Evolutionary conservation across 176 grass and related monocot genomes (phyloP).

Genomic region (Panicum miliaceum): DNA sequence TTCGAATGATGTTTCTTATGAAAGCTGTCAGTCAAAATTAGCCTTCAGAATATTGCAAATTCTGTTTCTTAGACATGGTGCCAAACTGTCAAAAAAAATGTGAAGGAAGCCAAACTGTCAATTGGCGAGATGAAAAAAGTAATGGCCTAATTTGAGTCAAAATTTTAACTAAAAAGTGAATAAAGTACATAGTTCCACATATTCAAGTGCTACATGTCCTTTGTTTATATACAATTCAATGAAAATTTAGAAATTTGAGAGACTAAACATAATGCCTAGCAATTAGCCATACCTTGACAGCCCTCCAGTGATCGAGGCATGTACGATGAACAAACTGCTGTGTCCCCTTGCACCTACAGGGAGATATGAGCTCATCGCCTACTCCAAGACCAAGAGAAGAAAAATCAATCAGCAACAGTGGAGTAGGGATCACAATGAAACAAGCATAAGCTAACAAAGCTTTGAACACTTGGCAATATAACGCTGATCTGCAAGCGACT

Average conservation of each 20-base stretch:
- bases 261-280: not conserved
- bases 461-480: constrained; percentile 59
- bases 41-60: not conserved
- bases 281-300: constrained; percentile 56
- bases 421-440: not conserved
- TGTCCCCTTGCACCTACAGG: constrained; percentile 86
- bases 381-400: constrained; percentile 20
- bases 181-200: not conserved
- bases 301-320: constrained; percentile 87
- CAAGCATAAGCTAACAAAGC: constrained; percentile 26
- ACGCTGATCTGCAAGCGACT: constrained; percentile 41
- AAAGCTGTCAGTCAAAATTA: not conserved
- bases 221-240: not conserved
- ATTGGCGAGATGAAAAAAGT: not conserved
- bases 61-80: not conserved
- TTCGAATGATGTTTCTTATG: not conserved
- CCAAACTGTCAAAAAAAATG: not conserved
- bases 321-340: constrained; percentile 86
- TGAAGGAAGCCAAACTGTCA: not conserved
- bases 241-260: not conserved
- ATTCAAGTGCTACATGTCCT: not conserved
- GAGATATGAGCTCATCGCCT: constrained; percentile 88
- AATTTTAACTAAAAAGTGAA: not conserved
- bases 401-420: not conserved
- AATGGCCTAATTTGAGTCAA: not conserved